Evolutionary conservation across 768 basidiomycete genomes (phyloP), one percentile per base, ranked within the genome.

Genomic region (Grammothele lineata): DNA sequence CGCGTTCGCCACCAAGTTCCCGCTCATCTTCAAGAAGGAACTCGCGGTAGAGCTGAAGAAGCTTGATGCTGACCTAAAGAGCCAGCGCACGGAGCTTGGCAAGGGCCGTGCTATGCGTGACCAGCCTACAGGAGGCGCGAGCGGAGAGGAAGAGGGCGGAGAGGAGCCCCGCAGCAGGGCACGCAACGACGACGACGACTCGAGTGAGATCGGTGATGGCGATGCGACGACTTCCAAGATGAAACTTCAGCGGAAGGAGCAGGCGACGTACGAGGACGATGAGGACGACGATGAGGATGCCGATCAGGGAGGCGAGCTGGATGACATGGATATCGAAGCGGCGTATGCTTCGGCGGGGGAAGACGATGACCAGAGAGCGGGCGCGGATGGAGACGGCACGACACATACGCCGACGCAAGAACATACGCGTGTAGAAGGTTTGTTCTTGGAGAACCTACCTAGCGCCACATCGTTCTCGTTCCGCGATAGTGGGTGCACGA

Each of bases 11-110:
- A 71, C 75, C 49, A 83, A 77, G 49, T 96, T 98, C 68, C 87
- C 92, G 8, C 67, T 79, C 11, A 76, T 73, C 36, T 71, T 99
- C 58, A 91, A 87, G 68, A 89, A 84, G 64, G 92, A 97, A 66
- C 86, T 98, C 56, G 68, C 80, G 46, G 66, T 71, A 11, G 95
- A 97, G 70, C 79, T 98, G 75, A 92, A 87, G 69, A 86, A 81
- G 62, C 72, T 91, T 25, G 85, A 86, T 54, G 78, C 81, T 17
- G 87, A 92, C 59, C 66, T 88, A 52, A 90, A 81, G 66, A 76
- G 71, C 51, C 87, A 93, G 62, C 85, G 85, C 43, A 74, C 79
- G 25, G 84, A 91, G 52, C 71, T 95, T 14, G 96, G 95, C 5
- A 85, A 90, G 60, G 94, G 92, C 9, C 83, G 80, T 43, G 64